Evolutionary conservation across 225 moss, liverwort and hornwort genomes (phyloP).

Genomic region (Polytrichum commune): DNA sequence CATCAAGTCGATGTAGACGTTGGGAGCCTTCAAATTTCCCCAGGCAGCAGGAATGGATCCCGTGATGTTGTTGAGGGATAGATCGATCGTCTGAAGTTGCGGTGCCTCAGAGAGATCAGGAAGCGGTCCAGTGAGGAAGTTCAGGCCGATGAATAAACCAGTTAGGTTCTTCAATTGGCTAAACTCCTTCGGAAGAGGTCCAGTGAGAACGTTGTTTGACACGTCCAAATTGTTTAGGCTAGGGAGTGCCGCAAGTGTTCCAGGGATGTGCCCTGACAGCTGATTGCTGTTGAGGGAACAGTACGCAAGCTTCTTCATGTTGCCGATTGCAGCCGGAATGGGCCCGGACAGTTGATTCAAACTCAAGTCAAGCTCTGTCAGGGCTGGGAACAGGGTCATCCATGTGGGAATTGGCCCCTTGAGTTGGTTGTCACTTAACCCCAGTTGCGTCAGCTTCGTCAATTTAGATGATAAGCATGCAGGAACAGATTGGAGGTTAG

Average conservation of each 20-base stretch:
- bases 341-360: background rate
- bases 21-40: background rate
- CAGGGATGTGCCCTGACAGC: background rate
- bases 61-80: slow-evolving; percentile 1
- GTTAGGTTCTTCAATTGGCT: background rate
- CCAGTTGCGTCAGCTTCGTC: background rate
- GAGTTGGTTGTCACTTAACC: background rate
- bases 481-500: background rate
- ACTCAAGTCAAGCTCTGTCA: background rate
- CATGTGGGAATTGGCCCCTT: slow-evolving; percentile 5
- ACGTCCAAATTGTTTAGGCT: background rate
- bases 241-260: background rate
- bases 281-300: background rate
- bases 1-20: background rate
- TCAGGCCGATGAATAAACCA: background rate
- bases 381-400: background rate
- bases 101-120: background rate
- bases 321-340: background rate
- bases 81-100: background rate
- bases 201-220: background rate
- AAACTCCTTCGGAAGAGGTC: background rate
- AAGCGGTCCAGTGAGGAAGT: background rate
- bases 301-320: background rate
- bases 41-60: slow-evolving; percentile 1
- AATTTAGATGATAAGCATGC: background rate